Conservation (phyloP, 768 basidiomycete genomes). For the Filobasidium floriforme region DNA sequence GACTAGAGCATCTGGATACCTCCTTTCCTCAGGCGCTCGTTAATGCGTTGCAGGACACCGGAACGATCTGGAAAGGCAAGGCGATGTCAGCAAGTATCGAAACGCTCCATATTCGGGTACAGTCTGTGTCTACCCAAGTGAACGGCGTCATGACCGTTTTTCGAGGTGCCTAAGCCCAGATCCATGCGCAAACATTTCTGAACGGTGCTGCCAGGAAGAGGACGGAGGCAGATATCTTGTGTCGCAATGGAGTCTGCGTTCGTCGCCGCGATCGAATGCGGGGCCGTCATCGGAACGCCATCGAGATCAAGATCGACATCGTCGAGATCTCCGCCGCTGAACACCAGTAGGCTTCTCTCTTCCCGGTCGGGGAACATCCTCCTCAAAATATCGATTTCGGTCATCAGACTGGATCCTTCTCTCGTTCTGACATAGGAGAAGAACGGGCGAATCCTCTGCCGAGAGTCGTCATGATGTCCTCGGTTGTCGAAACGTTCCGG, state of each 20-base stretch:
- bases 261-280: too few relatives aligned
- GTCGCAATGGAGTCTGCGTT: too few relatives aligned
- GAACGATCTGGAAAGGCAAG: conserved; percentile 8
- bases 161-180: too few relatives aligned
- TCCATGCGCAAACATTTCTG: too few relatives aligned
- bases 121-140: background rate
- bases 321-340: conserved; percentile 46
- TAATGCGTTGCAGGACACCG: conserved; percentile 10
- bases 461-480: background rate
- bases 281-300: background rate
- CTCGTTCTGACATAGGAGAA: conserved; percentile 69
- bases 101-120: background rate
- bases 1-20: conserved; percentile 20
- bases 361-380: conserved; percentile 58
- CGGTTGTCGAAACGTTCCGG: background rate
- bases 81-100: background rate
- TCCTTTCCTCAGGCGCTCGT: background rate
- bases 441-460: conserved; percentile 49
- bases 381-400: conserved; percentile 61
- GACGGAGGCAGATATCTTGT: too few relatives aligned
- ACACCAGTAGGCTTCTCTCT: conserved; percentile 67
- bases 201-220: too few relatives aligned
- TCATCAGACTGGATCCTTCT: conserved; percentile 69
- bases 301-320: conserved; percentile 15
- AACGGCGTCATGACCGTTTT: background rate